These are phyloP conservation scores for Penicillium oxalicum DNA, from an alignment of 2,329 filamentous ascomycete genomes.

Conservation along the genomic window DNA sequence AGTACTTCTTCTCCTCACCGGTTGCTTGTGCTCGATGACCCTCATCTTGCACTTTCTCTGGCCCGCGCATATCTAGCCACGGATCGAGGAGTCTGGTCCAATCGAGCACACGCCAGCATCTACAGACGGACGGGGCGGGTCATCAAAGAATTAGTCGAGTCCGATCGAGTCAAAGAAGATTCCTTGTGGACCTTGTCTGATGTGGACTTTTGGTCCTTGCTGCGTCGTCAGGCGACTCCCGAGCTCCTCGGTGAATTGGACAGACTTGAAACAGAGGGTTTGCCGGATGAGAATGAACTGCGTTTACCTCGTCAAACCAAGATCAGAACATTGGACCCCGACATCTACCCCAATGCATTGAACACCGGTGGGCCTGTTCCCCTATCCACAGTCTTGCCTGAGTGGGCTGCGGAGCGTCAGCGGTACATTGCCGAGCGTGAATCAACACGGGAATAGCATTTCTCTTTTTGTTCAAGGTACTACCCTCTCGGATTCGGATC, in stretches of 20 bases:
- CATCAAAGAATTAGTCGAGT: constrained; percentile 25
- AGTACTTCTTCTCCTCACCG: background rate
- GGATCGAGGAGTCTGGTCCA: constrained; percentile 37
- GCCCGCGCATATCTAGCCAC: constrained; percentile 30
- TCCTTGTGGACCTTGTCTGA: background rate
- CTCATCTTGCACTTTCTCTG: constrained; percentile 26
- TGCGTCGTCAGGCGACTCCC: background rate
- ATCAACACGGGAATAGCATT: background rate
- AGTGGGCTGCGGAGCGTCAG: background rate
- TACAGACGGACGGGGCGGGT: constrained; percentile 30
- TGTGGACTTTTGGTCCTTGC: background rate
- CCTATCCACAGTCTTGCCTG: background rate
- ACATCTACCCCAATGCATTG: background rate
- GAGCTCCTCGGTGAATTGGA: background rate
- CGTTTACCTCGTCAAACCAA: background rate
- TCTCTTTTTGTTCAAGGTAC: too few relatives aligned
- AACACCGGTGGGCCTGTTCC: background rate
- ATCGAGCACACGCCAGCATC: constrained; percentile 32
- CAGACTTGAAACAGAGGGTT: background rate
- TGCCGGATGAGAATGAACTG: background rate
- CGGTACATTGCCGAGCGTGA: background rate
- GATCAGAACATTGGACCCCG: background rate
- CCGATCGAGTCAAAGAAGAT: background rate
- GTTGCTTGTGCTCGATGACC: constrained; percentile 23
- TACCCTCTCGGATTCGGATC: background rate